phyloP scores from a whole-genome alignment of 2,329 filamentous ascomycete species.

The Botrytis porri region DNA sequence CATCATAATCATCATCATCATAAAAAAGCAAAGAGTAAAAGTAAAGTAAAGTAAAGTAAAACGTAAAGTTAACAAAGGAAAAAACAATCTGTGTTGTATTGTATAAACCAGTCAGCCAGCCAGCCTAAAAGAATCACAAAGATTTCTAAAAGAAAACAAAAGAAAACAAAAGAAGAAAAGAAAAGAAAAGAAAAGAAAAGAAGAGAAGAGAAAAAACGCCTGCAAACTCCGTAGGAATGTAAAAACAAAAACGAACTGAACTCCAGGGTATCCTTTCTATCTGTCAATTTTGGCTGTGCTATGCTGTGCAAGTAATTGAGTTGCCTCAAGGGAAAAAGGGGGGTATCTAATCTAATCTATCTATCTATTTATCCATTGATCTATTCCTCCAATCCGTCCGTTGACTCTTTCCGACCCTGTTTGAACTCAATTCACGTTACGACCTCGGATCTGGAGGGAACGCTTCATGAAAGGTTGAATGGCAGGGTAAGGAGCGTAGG shows the following conservation, averaged over 20 bases:
- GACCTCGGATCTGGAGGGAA: conserved; percentile 5
- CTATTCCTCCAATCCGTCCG: neutral
- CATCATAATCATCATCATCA: neutral
- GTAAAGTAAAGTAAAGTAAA: neutral
- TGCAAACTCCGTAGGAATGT: neutral
- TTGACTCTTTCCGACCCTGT: neutral
- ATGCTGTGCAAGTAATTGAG: neutral
- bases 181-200: neutral
- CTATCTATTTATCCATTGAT: neutral
- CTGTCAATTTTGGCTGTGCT: neutral
- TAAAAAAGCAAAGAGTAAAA: neutral
- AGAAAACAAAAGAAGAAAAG: neutral
- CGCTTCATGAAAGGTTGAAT: conserved; percentile 13
- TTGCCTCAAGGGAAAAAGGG: neutral
- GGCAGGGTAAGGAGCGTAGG: neutral
- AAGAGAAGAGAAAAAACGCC: neutral
- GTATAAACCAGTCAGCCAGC: neutral
- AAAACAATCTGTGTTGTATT: neutral
- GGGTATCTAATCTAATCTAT: conserved; percentile 4
- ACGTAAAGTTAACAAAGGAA: neutral
- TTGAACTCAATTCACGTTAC: conserved; percentile 1
- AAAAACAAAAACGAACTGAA: conserved; percentile 6
- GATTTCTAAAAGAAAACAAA: neutral
- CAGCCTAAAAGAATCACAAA: neutral
- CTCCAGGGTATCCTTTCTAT: conserved; percentile 12